phyloP scores from a whole-genome alignment of 129 eudicot genomes.

The Scalesia atractyloides region DNA sequence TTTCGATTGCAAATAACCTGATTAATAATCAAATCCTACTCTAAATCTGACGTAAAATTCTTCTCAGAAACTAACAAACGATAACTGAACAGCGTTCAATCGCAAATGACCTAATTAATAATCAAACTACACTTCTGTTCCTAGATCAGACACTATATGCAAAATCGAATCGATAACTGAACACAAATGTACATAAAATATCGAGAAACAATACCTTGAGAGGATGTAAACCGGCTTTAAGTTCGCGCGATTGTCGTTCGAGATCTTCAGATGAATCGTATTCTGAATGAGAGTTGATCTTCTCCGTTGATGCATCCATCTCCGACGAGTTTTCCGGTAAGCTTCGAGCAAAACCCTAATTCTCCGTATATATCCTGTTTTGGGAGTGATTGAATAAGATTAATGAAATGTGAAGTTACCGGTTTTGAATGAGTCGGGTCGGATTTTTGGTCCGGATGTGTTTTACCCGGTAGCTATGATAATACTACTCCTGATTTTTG shows the following conservation, averaged over 20 bases:
- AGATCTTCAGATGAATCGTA: conserved; percentile 56
- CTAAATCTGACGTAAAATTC: not conserved
- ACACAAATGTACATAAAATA: not conserved
- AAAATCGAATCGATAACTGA: not conserved
- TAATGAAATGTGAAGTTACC: conserved; percentile 7
- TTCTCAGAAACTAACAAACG: too few relatives aligned
- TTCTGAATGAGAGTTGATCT: conserved; percentile 34
- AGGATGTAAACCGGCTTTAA: conserved; percentile 88
- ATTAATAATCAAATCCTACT: not conserved
- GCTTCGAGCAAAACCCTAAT: conserved; percentile 44
- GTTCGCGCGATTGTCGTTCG: conserved; percentile 72
- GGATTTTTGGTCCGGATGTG: not conserved
- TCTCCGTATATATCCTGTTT: conserved; percentile 23
- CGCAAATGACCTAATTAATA: too few relatives aligned
- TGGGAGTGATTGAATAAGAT: not conserved
- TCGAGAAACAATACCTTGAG: conserved; percentile 50
- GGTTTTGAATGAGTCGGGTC: conserved; percentile 17
- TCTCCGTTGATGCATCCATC: conserved; percentile 48
- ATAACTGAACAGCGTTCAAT: too few relatives aligned
- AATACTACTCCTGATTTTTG: too few relatives aligned
- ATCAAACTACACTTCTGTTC: not conserved
- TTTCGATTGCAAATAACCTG: not conserved
- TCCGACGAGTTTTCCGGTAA: conserved; percentile 16
- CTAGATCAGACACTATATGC: not conserved
- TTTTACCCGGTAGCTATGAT: not conserved